Evolutionary conservation across 495 filamentous ascomycete species (phyloP).

Genomic region (Xylaria castorea): DNA sequence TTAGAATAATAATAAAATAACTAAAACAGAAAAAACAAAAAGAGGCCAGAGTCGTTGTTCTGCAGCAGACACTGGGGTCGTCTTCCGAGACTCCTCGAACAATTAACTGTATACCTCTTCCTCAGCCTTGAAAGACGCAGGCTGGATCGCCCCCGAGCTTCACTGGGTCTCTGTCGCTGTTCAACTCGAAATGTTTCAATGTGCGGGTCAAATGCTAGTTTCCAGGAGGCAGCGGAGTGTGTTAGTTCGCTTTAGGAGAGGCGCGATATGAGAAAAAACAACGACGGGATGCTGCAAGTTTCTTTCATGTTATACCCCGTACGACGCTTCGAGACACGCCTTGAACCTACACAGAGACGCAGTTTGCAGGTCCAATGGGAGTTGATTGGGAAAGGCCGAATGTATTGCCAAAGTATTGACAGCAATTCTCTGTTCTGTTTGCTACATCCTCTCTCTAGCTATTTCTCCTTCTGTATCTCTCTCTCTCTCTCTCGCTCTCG

Average conservation of each 20-base stretch:
- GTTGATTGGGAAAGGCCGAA: neutral
- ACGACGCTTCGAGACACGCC: slow-evolving; percentile 39
- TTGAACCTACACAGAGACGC: slow-evolving; percentile 22
- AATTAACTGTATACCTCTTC: slow-evolving; percentile 29
- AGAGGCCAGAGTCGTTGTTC: neutral
- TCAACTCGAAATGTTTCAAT: slow-evolving; percentile 43
- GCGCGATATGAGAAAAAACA: slow-evolving; percentile 28
- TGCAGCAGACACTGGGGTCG: slow-evolving; percentile 15
- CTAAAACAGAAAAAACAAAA: neutral
- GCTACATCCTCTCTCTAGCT: neutral
- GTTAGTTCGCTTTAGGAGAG: slow-evolving; percentile 22
- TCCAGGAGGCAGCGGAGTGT: slow-evolving; percentile 29
- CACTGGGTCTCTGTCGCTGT: slow-evolving; percentile 37
- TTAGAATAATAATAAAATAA: slow-evolving; percentile 6
- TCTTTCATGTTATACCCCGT: slow-evolving; percentile 44
- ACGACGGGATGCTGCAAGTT: slow-evolving; percentile 41
- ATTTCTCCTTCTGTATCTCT: neutral
- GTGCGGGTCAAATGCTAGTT: slow-evolving; percentile 38
- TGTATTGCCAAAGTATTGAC: slow-evolving; percentile 14
- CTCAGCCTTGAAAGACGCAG: slow-evolving; percentile 27
- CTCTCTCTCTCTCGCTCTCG: neutral
- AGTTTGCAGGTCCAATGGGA: neutral
- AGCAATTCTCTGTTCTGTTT: slow-evolving; percentile 23
- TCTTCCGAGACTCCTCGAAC: slow-evolving; percentile 6
- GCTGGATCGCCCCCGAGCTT: slow-evolving; percentile 36